phyloP scores from a whole-genome alignment of 176 grass and related monocot species.

The Pontederia paniculata region DNA sequence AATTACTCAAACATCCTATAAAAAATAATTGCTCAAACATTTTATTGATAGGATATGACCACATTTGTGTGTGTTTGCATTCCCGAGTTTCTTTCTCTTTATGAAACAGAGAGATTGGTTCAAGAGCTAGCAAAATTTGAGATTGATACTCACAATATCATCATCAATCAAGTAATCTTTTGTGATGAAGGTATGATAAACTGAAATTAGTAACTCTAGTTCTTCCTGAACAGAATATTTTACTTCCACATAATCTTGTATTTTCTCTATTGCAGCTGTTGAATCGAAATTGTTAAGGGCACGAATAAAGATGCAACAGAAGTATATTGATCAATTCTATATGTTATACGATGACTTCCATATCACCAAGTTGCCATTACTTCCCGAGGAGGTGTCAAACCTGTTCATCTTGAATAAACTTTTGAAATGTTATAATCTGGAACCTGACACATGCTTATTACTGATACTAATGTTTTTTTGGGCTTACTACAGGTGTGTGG shows the following conservation, averaged over 20 bases:
- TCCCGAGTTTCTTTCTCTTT: constrained; percentile 97
- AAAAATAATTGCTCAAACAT: neutral
- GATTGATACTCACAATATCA: constrained; percentile 95
- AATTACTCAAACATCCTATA: too few relatives aligned
- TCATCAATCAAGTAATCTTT: constrained; percentile 96
- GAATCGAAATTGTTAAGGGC: constrained; percentile 84
- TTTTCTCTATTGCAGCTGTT: constrained; percentile 41
- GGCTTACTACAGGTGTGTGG: constrained; percentile 64
- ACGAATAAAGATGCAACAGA: constrained; percentile 90
- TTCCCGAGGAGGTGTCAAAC: constrained; percentile 64
- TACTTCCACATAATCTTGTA: neutral
- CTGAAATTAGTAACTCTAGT: neutral
- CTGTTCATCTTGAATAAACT: constrained; percentile 3
- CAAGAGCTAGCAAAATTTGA: constrained; percentile 96
- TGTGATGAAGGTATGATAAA: constrained; percentile 71
- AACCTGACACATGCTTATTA: neutral
- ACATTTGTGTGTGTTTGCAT: constrained; percentile 99
- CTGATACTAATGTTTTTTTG: constrained; percentile 2
- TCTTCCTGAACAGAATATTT: neutral
- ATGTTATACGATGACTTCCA: constrained; percentile 96
- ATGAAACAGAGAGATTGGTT: constrained; percentile 99
- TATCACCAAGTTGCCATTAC: constrained; percentile 93
- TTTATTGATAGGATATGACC: constrained; percentile 71
- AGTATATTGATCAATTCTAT: constrained; percentile 92
- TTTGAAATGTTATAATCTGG: neutral